Evolutionary conservation across 331 rosid genomes (phyloP), one percentile per base, ranked within the genome.

Genomic region (Quercus lobata): DNA sequence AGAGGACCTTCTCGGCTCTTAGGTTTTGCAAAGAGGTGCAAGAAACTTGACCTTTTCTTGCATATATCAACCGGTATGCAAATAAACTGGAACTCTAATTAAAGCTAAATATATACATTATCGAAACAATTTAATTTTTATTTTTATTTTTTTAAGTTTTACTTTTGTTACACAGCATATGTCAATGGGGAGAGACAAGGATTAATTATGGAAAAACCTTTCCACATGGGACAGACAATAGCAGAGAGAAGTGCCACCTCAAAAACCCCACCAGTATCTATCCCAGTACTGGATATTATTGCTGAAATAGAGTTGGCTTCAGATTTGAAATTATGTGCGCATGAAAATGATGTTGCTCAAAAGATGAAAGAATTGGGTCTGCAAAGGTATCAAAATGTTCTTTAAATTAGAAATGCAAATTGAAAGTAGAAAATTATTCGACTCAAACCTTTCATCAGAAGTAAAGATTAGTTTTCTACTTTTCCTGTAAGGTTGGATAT

Each of bases 351-450:
- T 18, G 65, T 58, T 19, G 55, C 74, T 19, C 73, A 66, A 11
- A 66, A 30, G 66, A 77, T 77, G 56, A 77, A 77, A 66, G 63
- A 49, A 37, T 22, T 77, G 24, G 80, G 74, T 2, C 25, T 66
- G 1, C 17, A 53, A 11, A 66, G 74, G 80, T 66, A 66, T 3
- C 25, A 2, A 61, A n/a, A 10, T 41, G 46, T 41, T 8, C 46
- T 41, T 41, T 41, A 41, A 41, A 41, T 41, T 41, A 41, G 46
- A 41, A 41, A 2, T 41, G 46, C 11, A 41, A 41, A 41, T 41
- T 8, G 44, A 37, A 37, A 37, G 44, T 37, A 37, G 44, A 37
- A 37, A 37, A 7, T 7, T 7, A 37, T 37, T 37, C 44, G 44
- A 37, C 44, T 37, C 1, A 37, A 37, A 37, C 10, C 44, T 37